phyloP scores from a whole-genome alignment of 106 monocot genomes.

The Dioscorea alata region DNA sequence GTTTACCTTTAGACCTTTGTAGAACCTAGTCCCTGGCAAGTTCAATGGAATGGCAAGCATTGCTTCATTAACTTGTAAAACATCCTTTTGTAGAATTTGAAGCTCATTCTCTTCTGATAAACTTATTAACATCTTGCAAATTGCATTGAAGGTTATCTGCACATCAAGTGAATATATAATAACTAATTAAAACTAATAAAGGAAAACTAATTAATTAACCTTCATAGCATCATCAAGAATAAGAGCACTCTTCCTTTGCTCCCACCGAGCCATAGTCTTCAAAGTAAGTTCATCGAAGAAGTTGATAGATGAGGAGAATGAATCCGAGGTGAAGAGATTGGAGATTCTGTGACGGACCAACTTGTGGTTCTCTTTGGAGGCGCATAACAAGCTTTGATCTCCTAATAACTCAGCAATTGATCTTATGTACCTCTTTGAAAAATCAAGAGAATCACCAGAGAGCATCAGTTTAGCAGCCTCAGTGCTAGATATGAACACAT shows the following conservation, averaged over 20 bases:
- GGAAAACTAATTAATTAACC: conserved; percentile 24
- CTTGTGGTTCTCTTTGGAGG: conserved; percentile 45
- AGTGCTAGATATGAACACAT: conserved; percentile 54
- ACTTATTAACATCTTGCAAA: conserved; percentile 72
- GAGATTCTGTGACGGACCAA: conserved; percentile 35
- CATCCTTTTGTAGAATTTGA: conserved; percentile 41
- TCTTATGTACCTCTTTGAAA: conserved; percentile 56
- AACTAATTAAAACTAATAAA: not conserved
- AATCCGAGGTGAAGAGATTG: conserved; percentile 34
- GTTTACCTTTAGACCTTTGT: conserved; percentile 53
- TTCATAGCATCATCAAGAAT: conserved; percentile 61
- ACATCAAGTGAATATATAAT: not conserved
- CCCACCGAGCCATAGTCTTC: conserved; percentile 31
- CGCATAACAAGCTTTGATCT: conserved; percentile 63
- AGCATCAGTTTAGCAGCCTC: conserved; percentile 37
- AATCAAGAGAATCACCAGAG: conserved; percentile 27
- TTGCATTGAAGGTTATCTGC: conserved; percentile 66
- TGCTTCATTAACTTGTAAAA: conserved; percentile 58
- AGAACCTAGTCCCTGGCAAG: conserved; percentile 59
- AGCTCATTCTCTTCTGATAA: conserved; percentile 39
- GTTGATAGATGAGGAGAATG: conserved; percentile 24
- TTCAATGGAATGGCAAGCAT: conserved; percentile 65
- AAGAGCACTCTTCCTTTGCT: conserved; percentile 18
- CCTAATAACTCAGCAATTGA: conserved; percentile 62
- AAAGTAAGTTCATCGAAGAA: conserved; percentile 47